Percentiles rank a stretch among this genome's conserved stretches.
phyloP scores from a whole-genome alignment of 2,329 filamentous ascomycete genomes.

The Cryphonectria parasitica region DNA sequence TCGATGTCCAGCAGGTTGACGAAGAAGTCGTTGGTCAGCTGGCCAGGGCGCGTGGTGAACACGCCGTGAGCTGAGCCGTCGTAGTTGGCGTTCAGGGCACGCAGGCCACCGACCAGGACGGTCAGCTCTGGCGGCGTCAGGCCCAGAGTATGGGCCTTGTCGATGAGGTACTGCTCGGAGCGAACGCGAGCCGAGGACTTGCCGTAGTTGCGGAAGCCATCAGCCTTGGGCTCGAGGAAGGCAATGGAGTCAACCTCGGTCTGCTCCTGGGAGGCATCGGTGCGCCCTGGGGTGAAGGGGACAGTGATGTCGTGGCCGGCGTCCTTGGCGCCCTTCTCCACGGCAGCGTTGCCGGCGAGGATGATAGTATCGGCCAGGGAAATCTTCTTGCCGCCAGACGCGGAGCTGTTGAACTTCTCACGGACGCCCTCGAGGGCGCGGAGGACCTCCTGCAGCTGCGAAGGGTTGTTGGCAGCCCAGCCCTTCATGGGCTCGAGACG shows the following conservation, averaged over 20 bases:
- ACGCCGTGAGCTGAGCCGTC: slow-evolving; percentile 71
- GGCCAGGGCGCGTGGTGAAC: slow-evolving; percentile 68
- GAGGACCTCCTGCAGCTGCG: slow-evolving; percentile 63
- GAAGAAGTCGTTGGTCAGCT: slow-evolving; percentile 81
- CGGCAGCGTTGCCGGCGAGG: slow-evolving; percentile 69
- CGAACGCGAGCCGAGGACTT: slow-evolving; percentile 61
- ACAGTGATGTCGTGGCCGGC: slow-evolving; percentile 56
- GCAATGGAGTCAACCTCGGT: slow-evolving; percentile 68
- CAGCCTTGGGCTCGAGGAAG: slow-evolving; percentile 70
- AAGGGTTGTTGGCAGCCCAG: slow-evolving; percentile 76
- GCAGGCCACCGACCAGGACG: slow-evolving; percentile 72
- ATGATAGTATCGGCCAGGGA: slow-evolving; percentile 81
- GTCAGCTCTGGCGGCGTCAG: slow-evolving; percentile 73
- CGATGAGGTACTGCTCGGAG: slow-evolving; percentile 72
- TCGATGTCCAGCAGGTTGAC: slow-evolving; percentile 73
- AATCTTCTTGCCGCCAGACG: slow-evolving; percentile 63
- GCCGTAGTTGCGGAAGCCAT: slow-evolving; percentile 82
- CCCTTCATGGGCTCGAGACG: slow-evolving; percentile 70
- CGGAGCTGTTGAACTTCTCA: slow-evolving; percentile 46
- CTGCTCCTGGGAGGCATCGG: slow-evolving; percentile 71
- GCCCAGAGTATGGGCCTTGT: slow-evolving; percentile 71
- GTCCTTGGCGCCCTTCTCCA: slow-evolving; percentile 69
- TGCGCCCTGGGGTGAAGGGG: slow-evolving; percentile 74
- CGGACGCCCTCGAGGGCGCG: slow-evolving; percentile 63
- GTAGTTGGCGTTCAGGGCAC: slow-evolving; percentile 70